Base-by-base conservation (phyloP, 2,329 filamentous ascomycete genomes). In the Colletotrichum magnum region DNA sequence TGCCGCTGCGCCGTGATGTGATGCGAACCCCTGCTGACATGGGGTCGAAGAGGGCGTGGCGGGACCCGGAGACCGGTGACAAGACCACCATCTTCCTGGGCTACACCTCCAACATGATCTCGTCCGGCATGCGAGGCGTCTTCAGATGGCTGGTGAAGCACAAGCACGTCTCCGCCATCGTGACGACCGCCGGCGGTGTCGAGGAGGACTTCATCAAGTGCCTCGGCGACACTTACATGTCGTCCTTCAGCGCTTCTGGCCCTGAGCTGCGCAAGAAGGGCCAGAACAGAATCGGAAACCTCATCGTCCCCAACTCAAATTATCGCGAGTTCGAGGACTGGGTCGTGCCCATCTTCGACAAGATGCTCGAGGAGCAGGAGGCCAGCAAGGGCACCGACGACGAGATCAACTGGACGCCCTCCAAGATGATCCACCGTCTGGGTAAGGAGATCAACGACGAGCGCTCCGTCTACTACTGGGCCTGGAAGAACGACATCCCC, bases 121-220 rank as follows among this genome's bases (percentile, higher is more conserved):
- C 96, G 0, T 99, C 95, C 4, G 96, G 96, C 9, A 88, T 99
- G 36, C 90, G 96, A 62, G 95, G 97, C 73, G 95, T 95, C 43
- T 85, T 99, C 73, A 93, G 96, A 65, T 99, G 94, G 84, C 89
- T 99, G 1, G 95, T 97, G 52, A 89, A 98, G 83, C 94, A 99
- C 83, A 92, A 91, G 72, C 95, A 98, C 78, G 91, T 99, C 72
- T 96, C 94, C 1, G 93, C 92, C 73, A 94, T 99, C 76, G 96
- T 99, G 70, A 97, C 96, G 26, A 97, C 96, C 0, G 96, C 96
- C 0, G 96, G 96, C 52, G 96, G 96, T 58, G 89, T 99, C 60
- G 96, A 99, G 81, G 96, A 99, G 79, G 96, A 99, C 81, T 91
- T 99, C 67, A 99, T 99, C 87, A 99, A 99, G 84, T 99, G 96